Percentiles rank a stretch among this genome's conserved stretches.
Conservation (phyloP, 768 basidiomycete genomes). For the Naganishia kalamii region DNA sequence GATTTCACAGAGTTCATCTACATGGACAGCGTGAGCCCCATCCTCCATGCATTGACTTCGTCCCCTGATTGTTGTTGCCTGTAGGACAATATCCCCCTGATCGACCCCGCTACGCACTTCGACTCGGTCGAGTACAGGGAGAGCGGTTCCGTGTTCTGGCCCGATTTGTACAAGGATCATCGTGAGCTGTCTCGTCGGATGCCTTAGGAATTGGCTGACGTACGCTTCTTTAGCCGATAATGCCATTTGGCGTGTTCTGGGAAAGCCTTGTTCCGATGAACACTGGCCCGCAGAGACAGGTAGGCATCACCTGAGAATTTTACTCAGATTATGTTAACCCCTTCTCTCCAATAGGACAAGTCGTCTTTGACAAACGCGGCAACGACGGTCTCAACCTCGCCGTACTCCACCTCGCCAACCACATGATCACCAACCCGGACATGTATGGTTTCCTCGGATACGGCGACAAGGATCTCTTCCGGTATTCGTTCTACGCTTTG, state of each 20-base stretch:
- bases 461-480: constrained; percentile 48
- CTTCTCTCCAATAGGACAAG: constrained; percentile 32
- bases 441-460: constrained; percentile 39
- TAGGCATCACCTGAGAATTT: background rate
- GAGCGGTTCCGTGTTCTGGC: constrained; percentile 49
- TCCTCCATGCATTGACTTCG: background rate
- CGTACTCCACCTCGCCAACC: constrained; percentile 46
- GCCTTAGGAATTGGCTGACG: background rate
- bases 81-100: constrained; percentile 48
- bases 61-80: background rate
- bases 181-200: constrained; percentile 26
- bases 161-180: constrained; percentile 50
- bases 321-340: background rate
- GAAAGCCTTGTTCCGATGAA: constrained; percentile 42
- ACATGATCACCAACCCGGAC: constrained; percentile 44
- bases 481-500: constrained; percentile 48
- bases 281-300: constrained; percentile 48
- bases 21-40: constrained; percentile 37
- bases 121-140: constrained; percentile 42
- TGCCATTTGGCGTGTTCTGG: constrained; percentile 48
- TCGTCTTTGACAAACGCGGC: constrained; percentile 49
- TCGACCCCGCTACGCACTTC: constrained; percentile 47
- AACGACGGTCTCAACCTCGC: constrained; percentile 49
- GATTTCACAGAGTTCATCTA: constrained; percentile 43
- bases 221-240: constrained; percentile 44